Conservation (phyloP, 225 moss, liverwort and hornwort genomes). For the Pseudisothecium myosuroides region DNA sequence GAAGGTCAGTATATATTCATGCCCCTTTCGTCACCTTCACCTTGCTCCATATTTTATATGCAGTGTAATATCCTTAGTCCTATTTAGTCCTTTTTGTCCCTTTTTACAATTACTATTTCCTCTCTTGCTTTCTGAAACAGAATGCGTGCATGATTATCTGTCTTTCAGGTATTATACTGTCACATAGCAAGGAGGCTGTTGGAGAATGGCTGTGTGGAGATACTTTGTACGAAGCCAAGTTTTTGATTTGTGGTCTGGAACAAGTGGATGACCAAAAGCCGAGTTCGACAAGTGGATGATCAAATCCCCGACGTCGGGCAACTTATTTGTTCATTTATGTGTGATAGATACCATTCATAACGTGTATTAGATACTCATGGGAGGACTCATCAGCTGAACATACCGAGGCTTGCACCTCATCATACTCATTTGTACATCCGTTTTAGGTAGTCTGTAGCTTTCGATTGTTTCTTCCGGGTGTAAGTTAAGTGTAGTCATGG, state of each 20-base stretch:
- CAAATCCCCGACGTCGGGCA: neutral
- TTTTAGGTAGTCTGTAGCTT: neutral
- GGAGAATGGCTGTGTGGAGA: neutral
- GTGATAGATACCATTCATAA: neutral
- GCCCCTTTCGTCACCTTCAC: too few relatives aligned
- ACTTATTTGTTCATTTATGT: slow-evolving; percentile 1
- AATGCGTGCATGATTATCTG: neutral
- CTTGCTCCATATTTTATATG: neutral
- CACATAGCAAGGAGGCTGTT: neutral
- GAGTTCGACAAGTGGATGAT: neutral
- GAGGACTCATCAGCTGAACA: neutral
- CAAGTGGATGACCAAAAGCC: neutral
- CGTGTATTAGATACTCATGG: neutral
- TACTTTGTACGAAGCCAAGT: neutral
- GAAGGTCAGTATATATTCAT: slow-evolving; percentile 3
- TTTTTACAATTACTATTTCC: neutral
- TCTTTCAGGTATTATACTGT: neutral
- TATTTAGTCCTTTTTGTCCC: neutral
- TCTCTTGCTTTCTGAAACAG: neutral
- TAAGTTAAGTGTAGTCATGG: neutral
- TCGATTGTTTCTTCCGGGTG: neutral
- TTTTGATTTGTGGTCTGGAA: neutral
- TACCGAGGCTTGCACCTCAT: neutral
- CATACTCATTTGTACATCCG: neutral
- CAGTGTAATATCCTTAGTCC: too few relatives aligned